Base-by-base conservation (phyloP, 2,329 filamentous ascomycete genomes). In the Pseudopithomyces chartarum region DNA sequence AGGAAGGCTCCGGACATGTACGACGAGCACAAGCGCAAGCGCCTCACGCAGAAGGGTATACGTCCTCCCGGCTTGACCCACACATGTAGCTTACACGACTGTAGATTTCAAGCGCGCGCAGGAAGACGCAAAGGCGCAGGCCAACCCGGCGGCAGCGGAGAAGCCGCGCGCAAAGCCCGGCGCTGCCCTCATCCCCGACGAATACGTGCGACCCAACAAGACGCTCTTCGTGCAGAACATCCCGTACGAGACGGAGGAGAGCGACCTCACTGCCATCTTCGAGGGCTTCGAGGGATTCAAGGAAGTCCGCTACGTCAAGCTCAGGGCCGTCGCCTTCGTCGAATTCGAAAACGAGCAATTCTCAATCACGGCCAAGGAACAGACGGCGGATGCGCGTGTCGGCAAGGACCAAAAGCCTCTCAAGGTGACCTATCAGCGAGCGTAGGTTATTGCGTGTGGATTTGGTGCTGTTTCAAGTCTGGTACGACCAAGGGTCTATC, bases 171-270 rank as follows among this genome's bases (percentile, higher is more conserved):
- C 89, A 0, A 80, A 88, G 15, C 83, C 85, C n/a, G 91, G 91
- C 33, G 84, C 90, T 10, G 84, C 90, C 11, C 89, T 92, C 54
- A 88, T 98, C 17, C 92, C 93, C n/a, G 95, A 98, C 84, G 95
- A 99, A 79, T 98, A 97, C 76, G 85, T 98, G 3, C 94, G 94
- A 3, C 94, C 95, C 34, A 98, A 98, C 85, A 97, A 97, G 81
- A 96, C 92, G 64, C 85, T 99, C 34, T 96, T 98, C 79, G 82
- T 98, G 59, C 92, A 96, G 80, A 94, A 98, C 68, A 79, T 99
- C 34, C 93, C 95, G 8, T 91, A 94, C 61, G 90, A 92, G 62
- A 92, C 90, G 77, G 90, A 90, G 74, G 87, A 91, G 69, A 92
- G 96, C 62, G 85, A 84, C 22, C 85, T 99, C 53, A 89, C 87